Evolutionary conservation across 177 flowering plant genomes (phyloP), one percentile per base, ranked within the genome.

Genomic region (Vitis hybrid): DNA sequence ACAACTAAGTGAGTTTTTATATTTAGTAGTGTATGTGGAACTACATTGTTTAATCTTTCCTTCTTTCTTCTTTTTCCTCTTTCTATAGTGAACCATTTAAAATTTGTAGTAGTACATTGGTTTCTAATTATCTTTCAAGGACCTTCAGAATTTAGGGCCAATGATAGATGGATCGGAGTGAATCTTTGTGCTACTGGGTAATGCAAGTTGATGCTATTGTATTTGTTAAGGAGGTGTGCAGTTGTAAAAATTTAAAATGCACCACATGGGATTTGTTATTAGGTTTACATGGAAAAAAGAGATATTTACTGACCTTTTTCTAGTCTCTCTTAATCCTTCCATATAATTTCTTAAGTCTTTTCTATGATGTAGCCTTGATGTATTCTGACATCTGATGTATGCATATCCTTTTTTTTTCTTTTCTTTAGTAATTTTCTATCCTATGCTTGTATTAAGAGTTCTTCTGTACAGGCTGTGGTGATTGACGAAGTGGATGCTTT

Each of bases 401-500:
- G 45, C 0, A 34, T 34, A 34, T 34, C 45, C 7, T 34, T 52
- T 50, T 57, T 59, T 26, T 22, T 14, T 20, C 1, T 18, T 22
- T 57, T 50, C 26, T 15, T 15, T 45, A n/a, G 14, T 2, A 22
- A 60, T 18, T 31, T 61, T 6, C 9, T 22, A 34, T 39, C 6
- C 52, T 59, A 14, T 55, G 11, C 22, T 50, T 56, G 29, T 63
- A 50, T 50, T 59, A 66, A 20, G 12, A 19, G 50, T 57, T 63
- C 64, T 49, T 54, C 67, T 69, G 49, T 76, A 50, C 92, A 95
- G 99, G 86, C 81, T 73, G 97, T 96, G 66, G 98, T 96, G 65
- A 94, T 96, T 79, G 90, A 88, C 18, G 97, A 96, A 77, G 99
- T 96, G 77, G 98, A 96, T 73, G 74, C 85, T 62, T 93, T 96